phyloP scores from a whole-genome alignment of 2,329 filamentous ascomycete genomes.

The Xylaria digitata region DNA sequence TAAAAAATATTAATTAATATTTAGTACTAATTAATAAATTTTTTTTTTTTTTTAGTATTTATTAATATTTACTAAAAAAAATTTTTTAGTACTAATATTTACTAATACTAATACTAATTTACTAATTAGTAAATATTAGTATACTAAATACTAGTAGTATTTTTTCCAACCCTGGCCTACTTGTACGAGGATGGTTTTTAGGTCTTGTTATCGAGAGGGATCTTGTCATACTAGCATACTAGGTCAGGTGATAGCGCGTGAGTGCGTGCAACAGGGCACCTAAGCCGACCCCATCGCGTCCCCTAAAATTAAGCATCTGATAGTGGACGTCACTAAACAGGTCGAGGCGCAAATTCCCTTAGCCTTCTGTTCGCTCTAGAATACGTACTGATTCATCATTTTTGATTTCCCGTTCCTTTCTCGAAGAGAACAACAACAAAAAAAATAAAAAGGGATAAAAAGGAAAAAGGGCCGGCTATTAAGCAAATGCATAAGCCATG shows the following conservation, averaged over 20 bases:
- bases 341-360: conserved; percentile 44
- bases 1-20: no score
- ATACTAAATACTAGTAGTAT: no score
- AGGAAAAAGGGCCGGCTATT: not conserved
- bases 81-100: no score
- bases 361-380: not conserved
- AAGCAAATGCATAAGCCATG: not conserved
- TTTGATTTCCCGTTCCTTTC: not conserved
- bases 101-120: no score
- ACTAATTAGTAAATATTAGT: no score
- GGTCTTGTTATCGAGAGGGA: no score
- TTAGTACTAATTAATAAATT: no score
- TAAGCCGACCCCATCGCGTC: conserved; percentile 39
- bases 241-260: conserved; percentile 47
- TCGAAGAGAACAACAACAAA: not conserved
- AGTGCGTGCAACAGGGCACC: conserved; percentile 40
- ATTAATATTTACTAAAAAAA: no score
- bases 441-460: no score
- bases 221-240: not conserved
- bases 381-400: not conserved
- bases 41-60: no score
- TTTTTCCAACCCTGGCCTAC: no score
- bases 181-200: no score
- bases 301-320: conserved; percentile 23
- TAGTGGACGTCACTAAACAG: conserved; percentile 37